Evolutionary conservation across 1,284 basidiomycete genomes (phyloP), one percentile per base, ranked within the genome.

Genomic region (Pseudomicrostroma phylloplanum): DNA sequence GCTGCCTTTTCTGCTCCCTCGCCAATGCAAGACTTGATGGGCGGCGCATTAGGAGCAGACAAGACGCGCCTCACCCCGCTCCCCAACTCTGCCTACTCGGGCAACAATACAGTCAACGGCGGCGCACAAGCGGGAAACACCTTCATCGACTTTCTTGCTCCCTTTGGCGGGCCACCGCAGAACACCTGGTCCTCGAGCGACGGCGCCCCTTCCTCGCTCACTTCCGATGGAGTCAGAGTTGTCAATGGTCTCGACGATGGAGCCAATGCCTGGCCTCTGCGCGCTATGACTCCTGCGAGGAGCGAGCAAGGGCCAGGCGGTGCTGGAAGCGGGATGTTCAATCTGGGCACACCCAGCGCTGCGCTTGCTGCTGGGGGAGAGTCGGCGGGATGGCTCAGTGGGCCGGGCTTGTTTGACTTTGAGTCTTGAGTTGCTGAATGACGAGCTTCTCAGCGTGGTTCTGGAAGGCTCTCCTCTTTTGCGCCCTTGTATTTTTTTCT

Each of bases 381-480:
- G 21, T 21, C 26, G n/a, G 15, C 8, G 21, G 15, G 21, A 3
- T 54, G 51, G 51, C 25, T 54, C 21, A 54, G 21, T 25, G 25
- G n/a, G 21, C 51, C 51, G 8, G 51, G 51, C 21, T 25, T 54
- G 17, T 54, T 54, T 21, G 51, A 54, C 26, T 54, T 48, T 21
- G 43, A 21, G 21, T 21, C 21, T 4, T 48, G 43, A 48, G 43
- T n/a, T n/a, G n/a, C n/a, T n/a, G n/a, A n/a, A n/a, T n/a, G n/a
- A n/a, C n/a, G n/a, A n/a, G n/a, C n/a, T n/a, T n/a, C n/a, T n/a
- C n/a, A n/a, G 43, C 30, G 30, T 36, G 30, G 30, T 9, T 36
- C 30, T 36, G 30, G 30, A 3, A 9, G 30, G 4, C 30, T 36
- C 30, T n/a, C 30, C 30, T 36, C 30, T 36, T 36, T 36, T 36